Percentiles rank a stretch among this genome's conserved stretches.
Evolutionary conservation across 2,329 filamentous ascomycete species (phyloP).

Genomic region (Sporothrix mexicana): DNA sequence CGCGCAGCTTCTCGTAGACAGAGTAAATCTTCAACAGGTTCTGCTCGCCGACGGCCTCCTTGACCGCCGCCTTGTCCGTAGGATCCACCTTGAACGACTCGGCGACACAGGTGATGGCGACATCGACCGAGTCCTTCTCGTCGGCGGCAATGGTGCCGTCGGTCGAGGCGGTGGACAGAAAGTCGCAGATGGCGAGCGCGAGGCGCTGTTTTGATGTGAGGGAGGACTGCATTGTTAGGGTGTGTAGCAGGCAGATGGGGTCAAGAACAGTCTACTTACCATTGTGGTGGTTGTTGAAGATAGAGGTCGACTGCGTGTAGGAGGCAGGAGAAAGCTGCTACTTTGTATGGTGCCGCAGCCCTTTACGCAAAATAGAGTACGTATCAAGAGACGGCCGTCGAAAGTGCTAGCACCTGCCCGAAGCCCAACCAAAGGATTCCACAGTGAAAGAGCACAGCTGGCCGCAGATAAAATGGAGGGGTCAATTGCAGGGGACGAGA

Average conservation of each 20-base stretch:
- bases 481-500: not conserved
- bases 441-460: not conserved
- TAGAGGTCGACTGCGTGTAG: not conserved
- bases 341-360: not conserved
- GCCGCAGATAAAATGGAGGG: not conserved
- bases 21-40: conserved; percentile 89
- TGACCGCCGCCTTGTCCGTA: conserved; percentile 72
- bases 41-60: conserved; percentile 81
- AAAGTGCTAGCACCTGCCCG: conserved; percentile 25
- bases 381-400: not conserved
- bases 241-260: not conserved
- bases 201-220: conserved; percentile 76
- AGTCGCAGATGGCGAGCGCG: conserved; percentile 96
- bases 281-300: not conserved
- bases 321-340: not conserved
- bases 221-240: conserved; percentile 42
- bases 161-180: conserved; percentile 79
- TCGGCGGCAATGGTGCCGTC: conserved; percentile 89
- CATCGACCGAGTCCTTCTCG: conserved; percentile 91
- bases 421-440: conserved; percentile 12
- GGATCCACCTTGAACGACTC: conserved; percentile 96
- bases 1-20: conserved; percentile 90
- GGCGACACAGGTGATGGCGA: conserved; percentile 91
- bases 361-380: not conserved
- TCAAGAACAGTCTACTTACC: not conserved